Evolutionary conservation across 148 eudicot genomes (phyloP).

Genomic region (Rhododendron ferrugineum): DNA sequence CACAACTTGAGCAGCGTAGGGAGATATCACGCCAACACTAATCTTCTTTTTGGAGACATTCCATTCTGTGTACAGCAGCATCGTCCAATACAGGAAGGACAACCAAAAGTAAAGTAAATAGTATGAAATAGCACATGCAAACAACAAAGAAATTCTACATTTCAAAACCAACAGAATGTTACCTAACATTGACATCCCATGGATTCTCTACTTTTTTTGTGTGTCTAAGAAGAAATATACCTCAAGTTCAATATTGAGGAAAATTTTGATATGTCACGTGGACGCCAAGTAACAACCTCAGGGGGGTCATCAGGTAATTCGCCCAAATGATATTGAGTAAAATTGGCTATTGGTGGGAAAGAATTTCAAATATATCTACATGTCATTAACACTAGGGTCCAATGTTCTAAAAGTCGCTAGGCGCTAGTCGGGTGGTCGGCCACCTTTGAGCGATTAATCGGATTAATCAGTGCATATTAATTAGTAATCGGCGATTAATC

Average conservation of each 20-base stretch:
- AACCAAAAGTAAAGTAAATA: too few relatives aligned
- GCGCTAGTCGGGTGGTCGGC: too few relatives aligned
- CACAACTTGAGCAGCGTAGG: conserved; percentile 70
- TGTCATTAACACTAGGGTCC: neutral
- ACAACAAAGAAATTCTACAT: neutral
- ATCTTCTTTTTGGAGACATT: conserved; percentile 28
- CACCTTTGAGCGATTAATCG: too few relatives aligned
- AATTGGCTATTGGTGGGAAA: neutral
- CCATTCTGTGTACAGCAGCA: conserved; percentile 33
- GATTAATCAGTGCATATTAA: too few relatives aligned
- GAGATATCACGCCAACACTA: conserved; percentile 57
- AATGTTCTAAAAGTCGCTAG: too few relatives aligned
- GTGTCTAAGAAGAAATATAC: neutral
- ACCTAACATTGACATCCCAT: neutral
- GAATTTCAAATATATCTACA: neutral
- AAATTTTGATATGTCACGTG: neutral
- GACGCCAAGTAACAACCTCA: neutral
- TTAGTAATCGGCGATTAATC: too few relatives aligned
- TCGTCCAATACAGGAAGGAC: neutral
- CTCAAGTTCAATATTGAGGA: neutral
- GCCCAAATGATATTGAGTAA: neutral
- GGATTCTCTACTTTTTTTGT: neutral
- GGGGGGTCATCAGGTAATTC: neutral
- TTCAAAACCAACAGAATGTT: neutral
- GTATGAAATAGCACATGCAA: neutral